These are phyloP conservation scores for Zygotorulaspora florentina DNA, from an alignment of 805 yeast genomes.

Conservation along the genomic window DNA sequence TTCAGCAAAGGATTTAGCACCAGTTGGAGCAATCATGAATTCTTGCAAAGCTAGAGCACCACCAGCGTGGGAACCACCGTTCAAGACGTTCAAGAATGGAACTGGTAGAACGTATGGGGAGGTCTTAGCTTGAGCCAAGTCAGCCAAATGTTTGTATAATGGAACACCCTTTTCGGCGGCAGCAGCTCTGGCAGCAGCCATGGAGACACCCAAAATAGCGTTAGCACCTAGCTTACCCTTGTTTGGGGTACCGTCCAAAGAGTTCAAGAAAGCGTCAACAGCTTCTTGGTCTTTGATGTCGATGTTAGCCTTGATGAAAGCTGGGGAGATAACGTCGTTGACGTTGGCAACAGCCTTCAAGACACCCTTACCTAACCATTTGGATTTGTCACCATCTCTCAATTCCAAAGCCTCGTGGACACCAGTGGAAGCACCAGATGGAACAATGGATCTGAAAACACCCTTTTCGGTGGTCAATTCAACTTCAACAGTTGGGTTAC, in stretches of 20 bases:
- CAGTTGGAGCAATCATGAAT: slow-evolving; percentile 97
- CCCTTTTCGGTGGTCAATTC: slow-evolving; percentile 92
- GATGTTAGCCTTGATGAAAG: slow-evolving; percentile 71
- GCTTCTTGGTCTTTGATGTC: slow-evolving; percentile 85
- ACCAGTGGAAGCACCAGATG: slow-evolving; percentile 99
- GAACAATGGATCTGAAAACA: slow-evolving; percentile 93
- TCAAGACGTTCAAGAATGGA: slow-evolving; percentile 97
- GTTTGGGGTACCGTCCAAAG: slow-evolving; percentile 95
- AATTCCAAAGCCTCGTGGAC: slow-evolving; percentile 96
- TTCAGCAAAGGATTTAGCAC: slow-evolving; percentile 86
- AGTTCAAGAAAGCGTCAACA: slow-evolving; percentile 78
- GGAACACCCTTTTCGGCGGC: slow-evolving; percentile 95
- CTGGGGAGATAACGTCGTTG: slow-evolving; percentile 92
- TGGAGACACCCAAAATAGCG: slow-evolving; percentile 96
- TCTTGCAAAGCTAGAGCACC: slow-evolving; percentile 99
- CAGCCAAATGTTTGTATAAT: slow-evolving; percentile 86
- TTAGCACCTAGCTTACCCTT: slow-evolving; percentile 97
- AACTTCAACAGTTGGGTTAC: slow-evolving; percentile 99
- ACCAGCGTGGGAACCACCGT: slow-evolving; percentile 99
- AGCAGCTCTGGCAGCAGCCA: slow-evolving; percentile 96
- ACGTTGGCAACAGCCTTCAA: slow-evolving; percentile 94
- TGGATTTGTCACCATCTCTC: slow-evolving; percentile 96
- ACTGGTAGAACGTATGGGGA: slow-evolving; percentile 94
- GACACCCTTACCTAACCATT: slow-evolving; percentile 99
- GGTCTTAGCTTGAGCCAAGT: slow-evolving; percentile 61